Base-by-base conservation (phyloP, 2,329 filamentous ascomycete species). In the Phyllosticta citriasiana region DNA sequence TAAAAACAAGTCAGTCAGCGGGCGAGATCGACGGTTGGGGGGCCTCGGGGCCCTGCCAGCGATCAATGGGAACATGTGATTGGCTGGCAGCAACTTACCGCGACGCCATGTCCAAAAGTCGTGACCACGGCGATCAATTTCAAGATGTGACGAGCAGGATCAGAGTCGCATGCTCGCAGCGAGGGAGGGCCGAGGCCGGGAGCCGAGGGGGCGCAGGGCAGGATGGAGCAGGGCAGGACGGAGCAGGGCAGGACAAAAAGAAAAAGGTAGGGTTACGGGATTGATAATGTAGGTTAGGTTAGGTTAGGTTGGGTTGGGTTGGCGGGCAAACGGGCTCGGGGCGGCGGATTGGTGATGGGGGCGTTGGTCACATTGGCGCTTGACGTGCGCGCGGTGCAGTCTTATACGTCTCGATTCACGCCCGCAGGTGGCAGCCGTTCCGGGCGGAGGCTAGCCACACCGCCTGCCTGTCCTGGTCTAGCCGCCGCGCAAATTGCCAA, bases 31-130 rank as follows among this genome's bases (percentile, higher is more conserved):
- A 57, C 57, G 55, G 47, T 53, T 40, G 55, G 54, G 57, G 35
- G 35, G 53, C 27, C 47, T 57, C 57, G 59, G 53, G 60, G 60
- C 60, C 59, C 59, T 55, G 47, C 55, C 60, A 58, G 55, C 60
- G 55, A 58, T 57, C 52, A 55, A 56, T 40, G 59, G 55, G 55
- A 35, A 26, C 55, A 51, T 55, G 60, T 58, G 55, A 62, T 62
- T 62, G 60, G 60, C 60, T 62, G 60, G 55, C 40, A 53, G 59
- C 54, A 47, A 62, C 60, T 62, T 56, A 62, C 60, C 60, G 60
- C 27, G 60, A 62, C 51, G 60, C 60, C 60, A 62, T 62, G 35
- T 57, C 59, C 47, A 54, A 61, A 61, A 54, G 59, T 61, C 59
- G 59, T 57, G 54, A 53, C 54, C 54, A 57, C 22, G 54, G 59